Percentiles rank a stretch among this genome's conserved stretches.
Conservation (phyloP, 176 grass and related monocot species). For the Tillandsia fasciculata region DNA sequence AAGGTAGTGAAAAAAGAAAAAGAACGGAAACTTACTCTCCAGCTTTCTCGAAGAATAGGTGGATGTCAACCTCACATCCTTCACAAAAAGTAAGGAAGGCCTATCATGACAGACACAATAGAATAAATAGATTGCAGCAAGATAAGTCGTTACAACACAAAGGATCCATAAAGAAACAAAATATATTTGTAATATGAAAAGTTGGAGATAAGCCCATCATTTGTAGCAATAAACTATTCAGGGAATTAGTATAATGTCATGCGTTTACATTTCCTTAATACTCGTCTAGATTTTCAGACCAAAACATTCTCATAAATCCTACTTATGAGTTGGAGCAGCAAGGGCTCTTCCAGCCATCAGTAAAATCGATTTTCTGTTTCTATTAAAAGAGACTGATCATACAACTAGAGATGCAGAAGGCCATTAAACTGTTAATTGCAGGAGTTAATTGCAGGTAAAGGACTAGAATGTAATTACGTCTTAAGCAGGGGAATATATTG, state of each 20-base stretch:
- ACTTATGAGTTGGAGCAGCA: not conserved
- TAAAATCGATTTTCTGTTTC: not conserved
- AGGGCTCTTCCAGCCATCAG: conserved; percentile 1
- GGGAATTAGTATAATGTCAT: too few relatives aligned
- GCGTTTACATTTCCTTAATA: not conserved
- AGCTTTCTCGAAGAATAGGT: conserved; percentile 82
- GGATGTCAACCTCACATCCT: conserved; percentile 80
- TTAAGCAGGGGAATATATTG: too few relatives aligned
- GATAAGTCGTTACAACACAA: conserved; percentile 3
- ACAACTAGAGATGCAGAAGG: too few relatives aligned
- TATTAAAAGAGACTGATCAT: too few relatives aligned
- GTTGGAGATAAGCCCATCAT: too few relatives aligned
- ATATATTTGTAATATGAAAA: too few relatives aligned
- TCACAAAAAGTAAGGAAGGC: conserved; percentile 91
- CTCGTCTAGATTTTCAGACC: not conserved
- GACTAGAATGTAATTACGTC: too few relatives aligned
- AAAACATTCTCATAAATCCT: not conserved
- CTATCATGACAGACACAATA: conserved; percentile 27
- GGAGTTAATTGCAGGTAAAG: too few relatives aligned
- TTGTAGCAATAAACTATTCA: too few relatives aligned
- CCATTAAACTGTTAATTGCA: too few relatives aligned
- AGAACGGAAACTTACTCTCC: conserved; percentile 53
- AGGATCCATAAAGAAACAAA: not conserved
- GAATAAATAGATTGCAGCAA: conserved; percentile 10
- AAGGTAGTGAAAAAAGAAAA: conserved; percentile 6